These are phyloP conservation scores for Aspergillus haitiensis DNA, from an alignment of 495 filamentous ascomycete species.

Conservation along the genomic window DNA sequence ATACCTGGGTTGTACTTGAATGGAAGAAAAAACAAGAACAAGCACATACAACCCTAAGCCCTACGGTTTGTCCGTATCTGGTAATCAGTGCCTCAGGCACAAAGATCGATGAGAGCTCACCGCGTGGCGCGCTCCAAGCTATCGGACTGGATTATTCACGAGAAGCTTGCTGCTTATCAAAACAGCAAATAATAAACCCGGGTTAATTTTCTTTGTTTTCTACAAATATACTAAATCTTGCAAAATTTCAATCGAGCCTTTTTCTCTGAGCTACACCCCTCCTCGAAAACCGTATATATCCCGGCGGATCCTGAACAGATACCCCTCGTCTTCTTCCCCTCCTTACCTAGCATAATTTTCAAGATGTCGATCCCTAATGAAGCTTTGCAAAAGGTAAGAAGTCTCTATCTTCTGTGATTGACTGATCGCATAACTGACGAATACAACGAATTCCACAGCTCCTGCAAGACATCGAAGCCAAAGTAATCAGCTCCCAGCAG, in stretches of 20 bases:
- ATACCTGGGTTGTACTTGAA: no score
- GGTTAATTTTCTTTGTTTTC: no score
- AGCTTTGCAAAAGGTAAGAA: conserved; percentile 83
- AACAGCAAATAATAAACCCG: no score
- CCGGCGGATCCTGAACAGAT: neutral
- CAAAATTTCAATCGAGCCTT: no score
- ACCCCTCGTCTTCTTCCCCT: neutral
- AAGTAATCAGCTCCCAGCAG: conserved; percentile 83
- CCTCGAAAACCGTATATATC: neutral
- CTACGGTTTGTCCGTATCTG: conserved; percentile 23
- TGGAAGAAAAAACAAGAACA: neutral
- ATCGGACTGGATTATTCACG: no score
- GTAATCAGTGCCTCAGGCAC: conserved; percentile 12
- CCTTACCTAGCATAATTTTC: conserved; percentile 4
- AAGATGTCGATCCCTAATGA: conserved; percentile 95
- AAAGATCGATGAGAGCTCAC: conserved; percentile 3
- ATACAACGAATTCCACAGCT: conserved; percentile 55
- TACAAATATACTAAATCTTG: no score
- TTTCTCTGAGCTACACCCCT: neutral
- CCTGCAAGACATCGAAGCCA: conserved; percentile 89
- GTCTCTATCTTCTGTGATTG: neutral
- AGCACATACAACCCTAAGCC: conserved; percentile 13
- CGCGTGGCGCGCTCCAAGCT: neutral
- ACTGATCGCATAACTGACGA: conserved; percentile 15
- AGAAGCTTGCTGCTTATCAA: no score